phyloP scores from a whole-genome alignment of 495 filamentous ascomycete genomes.

The Poronia punctata region DNA sequence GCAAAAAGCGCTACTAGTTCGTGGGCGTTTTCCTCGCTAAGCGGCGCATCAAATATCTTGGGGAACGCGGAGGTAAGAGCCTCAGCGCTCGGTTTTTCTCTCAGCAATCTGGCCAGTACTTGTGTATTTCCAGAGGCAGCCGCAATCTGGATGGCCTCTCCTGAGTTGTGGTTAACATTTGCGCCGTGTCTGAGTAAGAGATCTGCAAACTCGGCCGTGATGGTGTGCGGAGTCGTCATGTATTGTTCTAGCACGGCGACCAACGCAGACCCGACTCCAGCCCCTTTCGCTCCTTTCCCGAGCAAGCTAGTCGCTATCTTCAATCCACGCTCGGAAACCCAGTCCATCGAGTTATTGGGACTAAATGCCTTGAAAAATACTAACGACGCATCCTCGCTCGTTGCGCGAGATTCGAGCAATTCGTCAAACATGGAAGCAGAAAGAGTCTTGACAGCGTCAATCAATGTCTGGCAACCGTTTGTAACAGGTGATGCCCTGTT shows the following conservation, averaged over 20 bases:
- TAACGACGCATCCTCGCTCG: conserved; percentile 30
- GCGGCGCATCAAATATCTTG: conserved; percentile 30
- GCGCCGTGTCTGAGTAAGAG: conserved; percentile 29
- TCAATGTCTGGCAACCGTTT: conserved; percentile 38
- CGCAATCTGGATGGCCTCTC: conserved; percentile 35
- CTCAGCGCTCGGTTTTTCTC: conserved; percentile 29
- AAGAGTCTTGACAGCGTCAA: conserved; percentile 32
- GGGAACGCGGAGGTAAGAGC: conserved; percentile 37
- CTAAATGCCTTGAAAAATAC: conserved; percentile 33
- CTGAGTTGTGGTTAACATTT: conserved; percentile 35
- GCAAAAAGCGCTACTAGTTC: conserved; percentile 34
- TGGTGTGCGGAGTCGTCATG: conserved; percentile 20
- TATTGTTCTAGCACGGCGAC: conserved; percentile 27
- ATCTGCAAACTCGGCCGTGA: conserved; percentile 29
- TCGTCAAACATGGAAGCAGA: conserved; percentile 27
- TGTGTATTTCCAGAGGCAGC: conserved; percentile 31
- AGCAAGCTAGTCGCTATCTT: conserved; percentile 33
- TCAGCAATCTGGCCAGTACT: conserved; percentile 31
- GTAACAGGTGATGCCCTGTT: conserved; percentile 35
- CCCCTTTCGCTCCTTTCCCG: conserved; percentile 35
- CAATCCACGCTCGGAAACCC: conserved; percentile 33
- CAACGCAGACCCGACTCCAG: conserved; percentile 31
- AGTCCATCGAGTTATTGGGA: conserved; percentile 20
- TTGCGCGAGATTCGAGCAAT: conserved; percentile 28
- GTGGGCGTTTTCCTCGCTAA: conserved; percentile 30